Evolutionary conservation across 1,139 yeast species (phyloP).

Genomic region (Arxiozyma slooffiae): DNA sequence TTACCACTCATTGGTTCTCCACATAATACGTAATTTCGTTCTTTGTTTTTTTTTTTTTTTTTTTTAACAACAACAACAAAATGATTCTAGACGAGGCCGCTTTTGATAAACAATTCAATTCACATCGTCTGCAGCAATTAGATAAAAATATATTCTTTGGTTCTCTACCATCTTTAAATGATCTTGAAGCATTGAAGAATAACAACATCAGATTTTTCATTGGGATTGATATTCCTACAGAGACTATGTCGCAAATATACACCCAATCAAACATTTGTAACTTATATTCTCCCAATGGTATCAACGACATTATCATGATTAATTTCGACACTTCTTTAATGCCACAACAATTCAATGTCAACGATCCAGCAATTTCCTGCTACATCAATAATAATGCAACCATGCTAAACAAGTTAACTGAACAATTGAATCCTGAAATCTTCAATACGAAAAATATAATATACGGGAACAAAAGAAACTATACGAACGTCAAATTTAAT

Average conservation of each 20-base stretch:
- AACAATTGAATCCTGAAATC: background rate
- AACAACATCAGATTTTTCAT: slow-evolving; percentile 19
- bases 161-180: slow-evolving; percentile 29
- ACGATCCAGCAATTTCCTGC: background rate
- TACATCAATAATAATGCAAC: slow-evolving; percentile 12
- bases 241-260: slow-evolving; percentile 1
- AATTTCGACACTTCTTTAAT: slow-evolving; percentile 15
- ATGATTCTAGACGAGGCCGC: slow-evolving; percentile 6
- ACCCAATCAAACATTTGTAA: background rate
- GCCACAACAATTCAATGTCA: background rate
- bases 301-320: slow-evolving; percentile 16
- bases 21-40: too few relatives aligned
- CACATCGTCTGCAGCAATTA: slow-evolving; percentile 30
- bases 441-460: background rate
- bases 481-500: slow-evolving; percentile 13
- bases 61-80: background rate
- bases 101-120: slow-evolving; percentile 11
- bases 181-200: slow-evolving; percentile 15
- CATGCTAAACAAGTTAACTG: slow-evolving; percentile 7
- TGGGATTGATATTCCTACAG: slow-evolving; percentile 20
- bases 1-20: too few relatives aligned
- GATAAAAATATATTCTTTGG: slow-evolving; percentile 31
- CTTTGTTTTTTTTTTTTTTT: too few relatives aligned
- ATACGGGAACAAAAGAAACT: slow-evolving; percentile 5
- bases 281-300: slow-evolving; percentile 7